Evolutionary conservation across 164 flowering plant genomes (phyloP).

Genomic region (Kingdonia uniflora): DNA sequence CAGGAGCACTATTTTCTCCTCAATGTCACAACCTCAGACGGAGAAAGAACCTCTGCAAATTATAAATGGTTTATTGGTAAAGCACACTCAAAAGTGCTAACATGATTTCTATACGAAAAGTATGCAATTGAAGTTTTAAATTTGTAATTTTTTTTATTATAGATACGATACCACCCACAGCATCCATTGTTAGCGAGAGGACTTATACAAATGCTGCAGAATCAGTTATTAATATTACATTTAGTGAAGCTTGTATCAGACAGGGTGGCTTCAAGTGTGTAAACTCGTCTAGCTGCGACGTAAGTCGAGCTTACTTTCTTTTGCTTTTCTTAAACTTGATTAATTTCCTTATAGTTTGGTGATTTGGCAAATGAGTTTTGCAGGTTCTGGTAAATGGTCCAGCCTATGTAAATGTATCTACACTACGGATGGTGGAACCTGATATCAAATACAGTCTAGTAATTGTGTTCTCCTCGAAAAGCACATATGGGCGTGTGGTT

Average conservation of each 20-base stretch:
- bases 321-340: not conserved
- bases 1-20: slow-evolving; percentile 32
- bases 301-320: slow-evolving; percentile 15
- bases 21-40: slow-evolving; percentile 26
- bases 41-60: slow-evolving; percentile 36
- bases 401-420: slow-evolving; percentile 27
- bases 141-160: slow-evolving; percentile 4
- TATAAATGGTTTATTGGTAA: slow-evolving; percentile 61
- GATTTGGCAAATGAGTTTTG: slow-evolving; percentile 7
- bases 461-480: slow-evolving; percentile 22
- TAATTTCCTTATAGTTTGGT: not conserved
- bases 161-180: slow-evolving; percentile 57
- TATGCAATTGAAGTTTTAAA: not conserved
- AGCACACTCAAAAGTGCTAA: not conserved
- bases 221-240: slow-evolving; percentile 27
- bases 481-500: slow-evolving; percentile 26
- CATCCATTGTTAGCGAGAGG: slow-evolving; percentile 27
- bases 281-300: slow-evolving; percentile 40
- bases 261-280: slow-evolving; percentile 44
- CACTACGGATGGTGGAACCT: slow-evolving; percentile 26
- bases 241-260: slow-evolving; percentile 44
- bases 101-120: not conserved
- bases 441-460: slow-evolving; percentile 27
- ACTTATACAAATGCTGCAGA: slow-evolving; percentile 33
- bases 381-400: slow-evolving; percentile 38